Conservation (phyloP, 106 monocot genomes). For the Dioscorea zingiberensis region DNA sequence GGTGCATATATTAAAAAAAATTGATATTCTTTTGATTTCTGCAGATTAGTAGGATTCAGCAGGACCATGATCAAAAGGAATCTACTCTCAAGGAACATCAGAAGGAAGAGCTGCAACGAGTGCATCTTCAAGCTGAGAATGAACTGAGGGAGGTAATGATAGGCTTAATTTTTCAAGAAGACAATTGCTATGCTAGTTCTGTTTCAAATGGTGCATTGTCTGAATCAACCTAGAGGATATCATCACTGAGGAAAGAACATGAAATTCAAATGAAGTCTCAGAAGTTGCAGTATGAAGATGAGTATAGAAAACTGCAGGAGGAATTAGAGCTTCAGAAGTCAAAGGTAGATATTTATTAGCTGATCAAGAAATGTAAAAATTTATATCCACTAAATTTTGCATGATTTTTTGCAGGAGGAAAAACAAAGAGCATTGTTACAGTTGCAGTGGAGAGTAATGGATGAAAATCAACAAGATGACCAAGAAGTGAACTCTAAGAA, state of each 20-base stretch:
- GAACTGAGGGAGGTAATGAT: constrained; percentile 82
- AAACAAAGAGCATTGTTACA: constrained; percentile 81
- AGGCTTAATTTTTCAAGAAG: background rate
- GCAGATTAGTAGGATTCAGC: constrained; percentile 66
- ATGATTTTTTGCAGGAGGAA: constrained; percentile 59
- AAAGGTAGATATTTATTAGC: constrained; percentile 37
- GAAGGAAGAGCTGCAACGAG: constrained; percentile 64
- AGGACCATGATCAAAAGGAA: constrained; percentile 72
- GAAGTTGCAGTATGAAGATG: constrained; percentile 77
- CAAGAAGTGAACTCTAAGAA: constrained; percentile 84
- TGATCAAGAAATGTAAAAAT: too few species aligned
- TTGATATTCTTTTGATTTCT: constrained; percentile 16
- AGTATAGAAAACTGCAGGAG: constrained; percentile 62
- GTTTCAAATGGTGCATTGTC: background rate
- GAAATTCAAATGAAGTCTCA: constrained; percentile 83
- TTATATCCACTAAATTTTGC: background rate
- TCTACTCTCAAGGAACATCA: constrained; percentile 46
- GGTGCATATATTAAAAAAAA: too few species aligned
- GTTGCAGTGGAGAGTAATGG: constrained; percentile 96
- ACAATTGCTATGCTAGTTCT: background rate
- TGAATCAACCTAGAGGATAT: constrained; percentile 43
- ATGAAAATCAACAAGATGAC: constrained; percentile 87
- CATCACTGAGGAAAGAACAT: constrained; percentile 81
- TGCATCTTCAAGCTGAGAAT: constrained; percentile 75
- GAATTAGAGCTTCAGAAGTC: constrained; percentile 80